A percentile compares a stretch with the other conserved stretches of the same genome.
phyloP scores from a whole-genome alignment of 108 stramenopile species.

The Parietichytrium sp. region DNA sequence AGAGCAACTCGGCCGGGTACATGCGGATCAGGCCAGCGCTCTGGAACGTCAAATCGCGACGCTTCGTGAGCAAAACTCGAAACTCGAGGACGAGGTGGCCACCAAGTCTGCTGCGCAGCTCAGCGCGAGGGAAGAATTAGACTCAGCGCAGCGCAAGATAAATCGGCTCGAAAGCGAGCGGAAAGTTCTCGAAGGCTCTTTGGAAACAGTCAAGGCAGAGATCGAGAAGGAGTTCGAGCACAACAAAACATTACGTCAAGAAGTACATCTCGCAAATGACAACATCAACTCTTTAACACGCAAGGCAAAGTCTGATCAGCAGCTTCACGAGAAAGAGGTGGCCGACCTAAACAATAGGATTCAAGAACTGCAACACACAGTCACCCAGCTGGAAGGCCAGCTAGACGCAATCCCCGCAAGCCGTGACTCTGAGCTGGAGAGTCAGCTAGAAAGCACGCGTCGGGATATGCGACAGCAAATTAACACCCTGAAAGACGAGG shows the following conservation, averaged over 20 bases:
- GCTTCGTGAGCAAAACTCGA: background rate
- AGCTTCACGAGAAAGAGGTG: too few species aligned
- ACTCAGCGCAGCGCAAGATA: background rate
- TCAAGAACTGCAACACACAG: too few species aligned
- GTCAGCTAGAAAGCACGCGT: too few species aligned
- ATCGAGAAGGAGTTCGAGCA: conserved; percentile 16
- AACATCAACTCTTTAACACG: background rate
- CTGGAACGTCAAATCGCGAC: conserved; percentile 10
- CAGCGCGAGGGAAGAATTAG: background rate
- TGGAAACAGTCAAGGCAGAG: conserved; percentile 11
- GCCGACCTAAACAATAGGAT: too few species aligned
- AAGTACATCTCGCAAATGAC: background rate
- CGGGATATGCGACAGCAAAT: too few species aligned
- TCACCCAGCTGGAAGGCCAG: too few species aligned
- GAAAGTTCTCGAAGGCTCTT: background rate
- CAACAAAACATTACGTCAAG: background rate
- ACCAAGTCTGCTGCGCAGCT: background rate
- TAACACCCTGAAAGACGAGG: too few species aligned
- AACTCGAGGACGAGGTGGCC: background rate
- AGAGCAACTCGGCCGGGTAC: too few species aligned
- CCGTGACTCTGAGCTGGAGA: too few species aligned
- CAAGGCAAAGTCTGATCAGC: background rate
- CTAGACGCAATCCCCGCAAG: too few species aligned
- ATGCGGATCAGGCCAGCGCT: background rate
- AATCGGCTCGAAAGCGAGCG: conserved; percentile 7